A percentile compares a stretch with the other conserved stretches of the same genome.
Conservation (phyloP, 2,329 filamentous ascomycete species). For the Coniochaeta sp. region DNA sequence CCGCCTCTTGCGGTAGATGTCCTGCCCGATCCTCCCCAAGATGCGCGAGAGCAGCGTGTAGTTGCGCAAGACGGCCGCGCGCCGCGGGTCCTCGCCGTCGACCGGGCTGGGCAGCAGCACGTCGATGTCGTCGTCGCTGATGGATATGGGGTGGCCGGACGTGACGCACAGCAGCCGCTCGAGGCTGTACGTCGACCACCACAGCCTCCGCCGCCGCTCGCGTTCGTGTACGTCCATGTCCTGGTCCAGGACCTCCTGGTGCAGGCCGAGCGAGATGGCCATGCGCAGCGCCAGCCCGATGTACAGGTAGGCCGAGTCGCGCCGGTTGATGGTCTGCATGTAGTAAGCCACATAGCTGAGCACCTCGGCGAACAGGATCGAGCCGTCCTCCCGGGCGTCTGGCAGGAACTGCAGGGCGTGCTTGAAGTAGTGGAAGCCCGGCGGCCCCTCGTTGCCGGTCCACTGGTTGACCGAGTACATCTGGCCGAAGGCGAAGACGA, state of each 20-base stretch:
- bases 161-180: conserved; percentile 41
- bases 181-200: conserved; percentile 44
- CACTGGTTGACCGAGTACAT: conserved; percentile 46
- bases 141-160: conserved; percentile 41
- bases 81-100: conserved; percentile 21
- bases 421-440: conserved; percentile 43
- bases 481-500: conserved; percentile 43
- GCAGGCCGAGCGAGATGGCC: conserved; percentile 43
- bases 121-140: conserved; percentile 41
- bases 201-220: conserved; percentile 37
- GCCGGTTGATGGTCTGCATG: conserved; percentile 43
- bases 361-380: conserved; percentile 41
- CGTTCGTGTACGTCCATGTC: conserved; percentile 27
- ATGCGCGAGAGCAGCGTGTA: conserved; percentile 41
- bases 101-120: conserved; percentile 22
- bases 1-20: conserved; percentile 32
- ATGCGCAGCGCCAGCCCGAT: conserved; percentile 41
- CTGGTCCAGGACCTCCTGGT: conserved; percentile 32
- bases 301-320: conserved; percentile 43
- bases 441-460: conserved; percentile 39
- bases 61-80: conserved; percentile 32
- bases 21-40: conserved; percentile 31
- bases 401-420: conserved; percentile 38
- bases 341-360: conserved; percentile 42
- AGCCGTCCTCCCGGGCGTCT: conserved; percentile 42